Evolutionary conservation across 768 basidiomycete species (phyloP), one percentile per base, ranked within the genome.

Genomic region (Lactarius sanguifluus): DNA sequence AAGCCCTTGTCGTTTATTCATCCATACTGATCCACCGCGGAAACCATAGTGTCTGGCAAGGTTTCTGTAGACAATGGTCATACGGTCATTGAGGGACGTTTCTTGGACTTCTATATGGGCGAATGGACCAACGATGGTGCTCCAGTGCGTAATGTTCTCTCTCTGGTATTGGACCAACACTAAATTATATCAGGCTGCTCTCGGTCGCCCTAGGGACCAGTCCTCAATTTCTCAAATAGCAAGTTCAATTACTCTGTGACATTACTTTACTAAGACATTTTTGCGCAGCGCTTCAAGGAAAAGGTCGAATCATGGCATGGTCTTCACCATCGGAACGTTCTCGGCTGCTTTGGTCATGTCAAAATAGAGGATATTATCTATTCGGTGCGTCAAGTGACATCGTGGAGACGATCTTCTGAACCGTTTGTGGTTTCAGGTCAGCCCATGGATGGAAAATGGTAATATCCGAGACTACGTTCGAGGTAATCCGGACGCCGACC

Each of bases 381-480:
- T 54, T 64, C 69, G 2, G 69, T 69, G 45, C 45, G 66, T 67
- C 20, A 7, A 10, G 13, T 28, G n/a, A 9, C 20, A 36, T 28
- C 2, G 5, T 13, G 25, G 32, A 10, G 9, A 34, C 8, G 2
- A 41, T 58, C 5, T 16, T n/a, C 30, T 62, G 23, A 62, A 23
- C 30, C 15, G 2, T 20, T 43, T 62, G 9, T 20, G 57, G 16
- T 62, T 59, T 32, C 60, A 82, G 79, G 81, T 83, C 62, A 79
- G 78, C 47, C 81, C 82, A 5, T 81, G 78, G 78, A 81, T 82
- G 78, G 75, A 77, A 28, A 76, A 82, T 62, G 79, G 80, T 13
- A 79, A 80, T 23, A 76, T 77, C 2, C 69, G 79, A 20, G 66
- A 69, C 0, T 82, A 80, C 70, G 64, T 81, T 18, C 72, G 72